These are phyloP conservation scores for Rubia yunnanensis DNA, from an alignment of 257 asterid genomes.

Conservation along the genomic window DNA sequence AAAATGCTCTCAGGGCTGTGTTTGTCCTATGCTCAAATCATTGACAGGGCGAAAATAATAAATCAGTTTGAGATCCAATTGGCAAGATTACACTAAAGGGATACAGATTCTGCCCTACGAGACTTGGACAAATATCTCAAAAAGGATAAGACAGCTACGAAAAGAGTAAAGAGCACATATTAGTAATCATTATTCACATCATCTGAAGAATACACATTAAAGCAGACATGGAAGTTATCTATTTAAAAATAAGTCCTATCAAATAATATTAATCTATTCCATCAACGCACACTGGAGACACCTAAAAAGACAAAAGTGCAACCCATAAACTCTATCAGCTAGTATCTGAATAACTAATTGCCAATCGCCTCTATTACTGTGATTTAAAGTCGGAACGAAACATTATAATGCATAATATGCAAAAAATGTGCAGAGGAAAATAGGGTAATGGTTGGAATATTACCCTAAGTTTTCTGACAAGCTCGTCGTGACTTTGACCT, in stretches of 20 bases:
- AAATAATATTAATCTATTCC: neutral
- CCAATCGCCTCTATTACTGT: neutral
- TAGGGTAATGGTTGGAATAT: neutral
- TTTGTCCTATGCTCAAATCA: neutral
- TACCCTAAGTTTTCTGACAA: constrained; percentile 77
- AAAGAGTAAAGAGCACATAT: neutral
- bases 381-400: neutral
- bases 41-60: neutral
- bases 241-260: neutral
- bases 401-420: neutral
- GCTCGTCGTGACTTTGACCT: constrained; percentile 69
- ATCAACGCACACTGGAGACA: neutral
- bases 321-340: neutral
- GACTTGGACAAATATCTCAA: neutral
- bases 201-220: neutral
- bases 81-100: neutral
- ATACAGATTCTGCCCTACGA: neutral
- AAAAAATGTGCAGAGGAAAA: neutral
- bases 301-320: neutral
- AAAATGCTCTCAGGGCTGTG: neutral
- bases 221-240: neutral
- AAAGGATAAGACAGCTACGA: neutral
- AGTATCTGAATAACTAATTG: neutral
- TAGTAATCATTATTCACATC: neutral
- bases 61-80: neutral